These are phyloP conservation scores for Ambispora gerdemannii DNA, from an alignment of 192 early-diverging fungal genomes.

Conservation along the genomic window DNA sequence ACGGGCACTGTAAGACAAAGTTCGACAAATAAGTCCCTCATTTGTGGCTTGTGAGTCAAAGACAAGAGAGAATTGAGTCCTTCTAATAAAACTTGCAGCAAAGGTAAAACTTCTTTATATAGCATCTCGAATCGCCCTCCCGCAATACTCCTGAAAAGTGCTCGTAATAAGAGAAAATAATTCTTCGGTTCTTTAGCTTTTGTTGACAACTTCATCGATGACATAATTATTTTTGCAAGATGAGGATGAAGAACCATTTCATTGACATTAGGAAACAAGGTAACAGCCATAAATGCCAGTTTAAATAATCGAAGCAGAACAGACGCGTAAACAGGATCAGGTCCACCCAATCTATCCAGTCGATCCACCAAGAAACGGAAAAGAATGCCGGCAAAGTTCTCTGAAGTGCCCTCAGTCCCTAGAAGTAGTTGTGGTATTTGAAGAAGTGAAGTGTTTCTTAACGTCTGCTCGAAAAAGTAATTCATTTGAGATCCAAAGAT, in stretches of 20 bases:
- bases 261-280: constrained; percentile 85
- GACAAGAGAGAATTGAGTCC: constrained; percentile 82
- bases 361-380: constrained; percentile 76
- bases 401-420: constrained; percentile 69
- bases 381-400: constrained; percentile 75
- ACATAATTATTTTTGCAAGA: constrained; percentile 82
- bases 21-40: constrained; percentile 97
- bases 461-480: constrained; percentile 78
- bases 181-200: constrained; percentile 84
- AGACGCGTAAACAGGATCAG: constrained; percentile 57
- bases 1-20: constrained; percentile 97
- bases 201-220: constrained; percentile 77
- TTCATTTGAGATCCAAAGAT: constrained; percentile 88
- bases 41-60: constrained; percentile 72
- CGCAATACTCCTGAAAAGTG: constrained; percentile 93
- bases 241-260: constrained; percentile 93
- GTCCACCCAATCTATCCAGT: constrained; percentile 71
- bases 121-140: constrained; percentile 93
- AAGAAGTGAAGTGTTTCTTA: constrained; percentile 71
- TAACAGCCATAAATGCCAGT: constrained; percentile 89
- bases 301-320: constrained; percentile 92
- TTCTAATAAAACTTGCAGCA: constrained; percentile 89
- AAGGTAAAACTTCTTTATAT: constrained; percentile 93
- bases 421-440: constrained; percentile 88
- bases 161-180: constrained; percentile 89